phyloP scores from a whole-genome alignment of 2,329 filamentous ascomycete species.

The Colletotrichum tamarilloi region DNA sequence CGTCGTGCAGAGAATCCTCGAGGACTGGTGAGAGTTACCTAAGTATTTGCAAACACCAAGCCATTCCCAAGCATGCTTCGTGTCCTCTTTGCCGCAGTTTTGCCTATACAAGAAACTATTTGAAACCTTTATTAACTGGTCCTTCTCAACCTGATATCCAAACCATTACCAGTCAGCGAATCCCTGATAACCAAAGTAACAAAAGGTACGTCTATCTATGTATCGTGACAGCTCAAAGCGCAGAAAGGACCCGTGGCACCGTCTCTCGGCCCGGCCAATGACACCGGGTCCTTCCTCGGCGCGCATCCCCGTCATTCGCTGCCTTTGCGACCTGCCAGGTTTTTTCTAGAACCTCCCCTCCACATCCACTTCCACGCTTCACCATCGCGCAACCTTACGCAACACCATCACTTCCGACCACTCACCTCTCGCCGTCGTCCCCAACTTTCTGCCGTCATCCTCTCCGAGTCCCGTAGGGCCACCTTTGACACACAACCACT shows the following conservation, averaged over 20 bases:
- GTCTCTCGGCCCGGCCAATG: constrained; percentile 29
- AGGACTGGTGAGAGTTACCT: not conserved
- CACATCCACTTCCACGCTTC: constrained; percentile 21
- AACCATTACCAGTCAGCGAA: too few relatives aligned
- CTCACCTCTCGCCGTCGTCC: not conserved
- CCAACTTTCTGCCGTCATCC: constrained; percentile 32
- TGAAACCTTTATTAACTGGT: too few relatives aligned
- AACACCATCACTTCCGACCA: not conserved
- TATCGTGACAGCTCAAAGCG: not conserved
- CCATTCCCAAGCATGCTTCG: not conserved
- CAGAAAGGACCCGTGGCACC: not conserved
- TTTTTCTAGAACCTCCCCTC: constrained; percentile 31
- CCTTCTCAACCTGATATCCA: too few relatives aligned
- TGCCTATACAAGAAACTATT: too few relatives aligned
- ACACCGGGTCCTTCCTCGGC: constrained; percentile 17
- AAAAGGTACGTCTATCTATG: not conserved
- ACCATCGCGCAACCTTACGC: not conserved
- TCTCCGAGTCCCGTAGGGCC: constrained; percentile 26
- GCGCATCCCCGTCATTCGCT: constrained; percentile 26
- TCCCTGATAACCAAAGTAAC: too few relatives aligned
- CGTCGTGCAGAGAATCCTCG: not conserved
- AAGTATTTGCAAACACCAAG: not conserved
- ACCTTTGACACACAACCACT: constrained; percentile 7
- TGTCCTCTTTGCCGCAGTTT: not conserved
- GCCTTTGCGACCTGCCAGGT: constrained; percentile 1